Base-by-base conservation (phyloP, 139 green algal species). In the Coelastrella sp. region DNA sequence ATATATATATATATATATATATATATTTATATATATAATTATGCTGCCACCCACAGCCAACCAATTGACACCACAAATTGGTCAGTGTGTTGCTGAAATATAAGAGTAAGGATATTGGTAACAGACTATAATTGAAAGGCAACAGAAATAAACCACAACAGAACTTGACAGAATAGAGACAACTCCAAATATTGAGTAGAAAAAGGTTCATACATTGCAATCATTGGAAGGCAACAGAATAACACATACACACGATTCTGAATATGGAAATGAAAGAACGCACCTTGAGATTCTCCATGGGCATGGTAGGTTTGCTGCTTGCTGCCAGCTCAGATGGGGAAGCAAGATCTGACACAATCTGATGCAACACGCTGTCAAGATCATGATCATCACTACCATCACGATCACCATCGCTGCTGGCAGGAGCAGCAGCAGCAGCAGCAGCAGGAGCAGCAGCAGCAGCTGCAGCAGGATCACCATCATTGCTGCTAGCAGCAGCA, bases 201-300 rank as follows among this genome's bases (percentile, higher is more conserved):
- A n/a, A n/a, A n/a, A n/a, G n/a, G n/a, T n/a, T n/a, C n/a, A n/a
- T n/a, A n/a, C n/a, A n/a, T n/a, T n/a, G n/a, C n/a, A n/a, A n/a
- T n/a, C n/a, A 49, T 49, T 49, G 35, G 35, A 49, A 49, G 35
- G 35, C 35, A 49, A 49, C 35, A 49, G 35, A 49, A 49, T 49
- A 49, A 49, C 35, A 49, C 35, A 49, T 49, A 49, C 35, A 49
- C 1, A 49, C 35, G 3, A 49, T 49, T 49, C 35, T 49, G 35
- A 49, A 49, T 70, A 70, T 6, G 63, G 12, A 70, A 70, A 14
- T 22, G 5, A 14, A 9, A 6, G 3, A 49, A n/a, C 66, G 25
- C 68, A 92, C 89, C 63, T 87, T 78, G 49, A 92, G 6, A 56
- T 92, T 87, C 57, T 87, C 65, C 49, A 63, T 20, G 7, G 89